These are phyloP conservation scores for Actinomucor elegans DNA, from an alignment of 371 early-diverging fungal genomes.

Conservation along the genomic window DNA sequence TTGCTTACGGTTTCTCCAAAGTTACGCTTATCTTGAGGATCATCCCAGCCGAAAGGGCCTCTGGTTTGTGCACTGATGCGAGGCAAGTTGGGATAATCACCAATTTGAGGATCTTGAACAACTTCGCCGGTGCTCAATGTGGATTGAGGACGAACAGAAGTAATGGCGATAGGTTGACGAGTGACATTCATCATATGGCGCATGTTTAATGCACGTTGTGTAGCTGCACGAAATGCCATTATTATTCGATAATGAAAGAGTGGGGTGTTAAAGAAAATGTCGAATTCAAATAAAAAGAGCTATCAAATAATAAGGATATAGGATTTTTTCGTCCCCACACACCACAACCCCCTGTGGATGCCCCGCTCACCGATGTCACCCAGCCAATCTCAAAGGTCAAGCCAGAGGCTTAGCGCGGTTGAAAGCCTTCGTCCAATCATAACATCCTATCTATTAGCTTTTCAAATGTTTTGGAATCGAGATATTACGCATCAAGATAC, in stretches of 20 bases:
- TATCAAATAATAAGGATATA: too few species aligned
- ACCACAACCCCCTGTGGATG: too few species aligned
- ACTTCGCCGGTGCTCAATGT: constrained; percentile 47
- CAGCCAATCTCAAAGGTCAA: too few species aligned
- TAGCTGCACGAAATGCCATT: constrained; percentile 46
- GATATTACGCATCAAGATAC: too few species aligned
- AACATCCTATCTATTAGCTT: too few species aligned
- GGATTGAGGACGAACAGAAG: constrained; percentile 44
- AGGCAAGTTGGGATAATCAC: constrained; percentile 67
- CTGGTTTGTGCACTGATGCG: constrained; percentile 58
- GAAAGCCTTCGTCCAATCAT: too few species aligned
- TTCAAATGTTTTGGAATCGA: too few species aligned
- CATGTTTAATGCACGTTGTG: constrained; percentile 37
- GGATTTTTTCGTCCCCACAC: too few species aligned
- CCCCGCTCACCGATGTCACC: too few species aligned
- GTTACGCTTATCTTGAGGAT: constrained; percentile 66
- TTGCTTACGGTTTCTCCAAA: constrained; percentile 60
- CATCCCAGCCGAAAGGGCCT: constrained; percentile 60
- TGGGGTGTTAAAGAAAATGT: too few species aligned
- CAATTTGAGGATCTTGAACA: constrained; percentile 64
- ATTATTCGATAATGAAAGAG: not conserved
- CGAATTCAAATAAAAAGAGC: too few species aligned
- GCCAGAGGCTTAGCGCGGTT: too few species aligned
- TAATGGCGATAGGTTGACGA: constrained; percentile 31
- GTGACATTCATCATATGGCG: constrained; percentile 30